Base-by-base conservation (phyloP, 2,329 filamentous ascomycete species). In the Colletotrichum sansevieriae region DNA sequence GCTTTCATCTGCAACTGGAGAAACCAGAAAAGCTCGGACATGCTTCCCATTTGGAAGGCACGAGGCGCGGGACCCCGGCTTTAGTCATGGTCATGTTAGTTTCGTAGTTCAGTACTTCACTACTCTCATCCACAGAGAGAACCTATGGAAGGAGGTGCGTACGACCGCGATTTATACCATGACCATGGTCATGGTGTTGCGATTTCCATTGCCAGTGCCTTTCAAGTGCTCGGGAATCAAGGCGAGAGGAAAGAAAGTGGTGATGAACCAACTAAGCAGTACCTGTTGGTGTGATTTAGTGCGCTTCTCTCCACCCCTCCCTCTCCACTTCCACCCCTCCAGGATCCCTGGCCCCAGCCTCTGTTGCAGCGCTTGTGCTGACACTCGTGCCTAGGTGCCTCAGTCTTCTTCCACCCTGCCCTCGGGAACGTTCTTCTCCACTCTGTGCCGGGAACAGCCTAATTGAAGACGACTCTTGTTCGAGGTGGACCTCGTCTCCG, bases 21-120 rank as follows among this genome's bases (percentile, higher is more conserved):
- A 65, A 65, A 46, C 46, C 65, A 60, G 62, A 65, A 55, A 68
- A 70, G 66, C 66, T 70, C 66, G 66, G 66, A 70, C 66, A 70
- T 62, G 55, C 66, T 70, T 70, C 66, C 56, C 63, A 70, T 61
- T 67, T 70, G 66, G 66, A 70, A 66, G 66, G 66, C 11, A 70
- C 29, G 8, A 29, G 29, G 29, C 8, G 25, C 47, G 65, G 61
- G 62, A 6, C 55, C 65, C 65, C 65, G 46, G 61, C 65, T 64
- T 65, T 47, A 46, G 37, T 64, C 18, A 29, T 47, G 37, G n/a
- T 13, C 43, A 15, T 13, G 37, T 29, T 29, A 7, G 29, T 9
- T 29, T 9, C 29, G 29, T 29, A 29, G 7, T 29, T 29, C 7
- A 29, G 7, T 29, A 7, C 29, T 29, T 29, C 7, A 29, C 1